These are phyloP conservation scores for Rhododendron griersonianum DNA, from an alignment of 148 eudicot genomes.

Conservation along the genomic window DNA sequence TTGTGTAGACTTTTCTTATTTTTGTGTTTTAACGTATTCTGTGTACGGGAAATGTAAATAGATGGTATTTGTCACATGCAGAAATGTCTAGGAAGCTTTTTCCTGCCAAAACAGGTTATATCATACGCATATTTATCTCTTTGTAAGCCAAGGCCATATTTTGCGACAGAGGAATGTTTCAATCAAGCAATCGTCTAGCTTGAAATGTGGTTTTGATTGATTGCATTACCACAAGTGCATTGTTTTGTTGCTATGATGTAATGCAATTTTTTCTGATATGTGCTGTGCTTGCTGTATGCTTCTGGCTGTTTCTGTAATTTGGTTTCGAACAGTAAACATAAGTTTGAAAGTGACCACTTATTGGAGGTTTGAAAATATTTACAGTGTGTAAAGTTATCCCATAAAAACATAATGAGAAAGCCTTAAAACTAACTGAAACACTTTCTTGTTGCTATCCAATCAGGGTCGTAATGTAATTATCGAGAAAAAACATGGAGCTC, in stretches of 20 bases:
- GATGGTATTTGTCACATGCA: not conserved
- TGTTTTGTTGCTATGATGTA: not conserved
- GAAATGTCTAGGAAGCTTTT: not conserved
- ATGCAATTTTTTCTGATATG: not conserved
- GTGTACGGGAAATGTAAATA: not conserved
- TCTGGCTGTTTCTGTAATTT: not conserved
- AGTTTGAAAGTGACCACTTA: not conserved
- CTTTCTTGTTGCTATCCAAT: slow-evolving; percentile 14
- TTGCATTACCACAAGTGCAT: not conserved
- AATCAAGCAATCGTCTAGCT: not conserved
- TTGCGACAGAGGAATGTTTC: not conserved
- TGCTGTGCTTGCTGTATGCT: not conserved
- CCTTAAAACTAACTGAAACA: not conserved
- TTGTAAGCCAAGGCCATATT: not conserved
- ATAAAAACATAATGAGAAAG: not conserved
- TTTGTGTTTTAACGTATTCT: too few relatives aligned
- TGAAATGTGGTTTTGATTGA: not conserved
- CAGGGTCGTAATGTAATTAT: slow-evolving; percentile 88
- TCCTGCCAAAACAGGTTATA: not conserved
- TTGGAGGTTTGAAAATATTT: not conserved
- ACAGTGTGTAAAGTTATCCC: not conserved
- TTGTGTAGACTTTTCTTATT: too few relatives aligned
- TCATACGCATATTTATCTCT: not conserved
- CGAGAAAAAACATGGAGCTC: slow-evolving; percentile 54
- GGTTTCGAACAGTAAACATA: not conserved